Conservation (phyloP, 805 yeast species). For the Zygosaccharomyces bailii region DNA sequence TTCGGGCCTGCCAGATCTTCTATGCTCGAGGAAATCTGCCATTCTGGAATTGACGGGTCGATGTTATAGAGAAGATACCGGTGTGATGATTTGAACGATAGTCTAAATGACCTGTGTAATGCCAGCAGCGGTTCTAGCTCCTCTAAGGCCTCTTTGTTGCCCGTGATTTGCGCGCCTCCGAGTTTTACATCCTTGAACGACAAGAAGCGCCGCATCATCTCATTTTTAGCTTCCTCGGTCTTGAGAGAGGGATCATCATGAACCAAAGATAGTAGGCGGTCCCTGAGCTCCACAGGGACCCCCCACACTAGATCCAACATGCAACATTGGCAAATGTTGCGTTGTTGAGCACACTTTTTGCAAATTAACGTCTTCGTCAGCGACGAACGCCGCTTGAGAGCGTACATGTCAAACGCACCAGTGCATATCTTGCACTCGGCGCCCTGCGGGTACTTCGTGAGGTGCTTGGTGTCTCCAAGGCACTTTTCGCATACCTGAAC, state of each 20-base stretch:
- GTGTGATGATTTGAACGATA: constrained; percentile 33
- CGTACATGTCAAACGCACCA: constrained; percentile 74
- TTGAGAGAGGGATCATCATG: constrained; percentile 41
- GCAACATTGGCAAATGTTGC: constrained; percentile 86
- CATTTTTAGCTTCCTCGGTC: constrained; percentile 46
- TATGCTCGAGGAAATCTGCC: constrained; percentile 51
- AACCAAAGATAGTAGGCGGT: constrained; percentile 73
- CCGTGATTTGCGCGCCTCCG: constrained; percentile 39
- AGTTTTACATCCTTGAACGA: constrained; percentile 48
- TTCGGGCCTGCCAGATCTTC: constrained; percentile 30
- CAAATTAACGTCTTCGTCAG: constrained; percentile 70
- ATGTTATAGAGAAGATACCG: constrained; percentile 77
- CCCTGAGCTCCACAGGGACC: constrained; percentile 74
- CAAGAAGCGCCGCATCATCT: constrained; percentile 52
- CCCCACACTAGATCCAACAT: constrained; percentile 78
- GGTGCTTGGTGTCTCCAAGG: constrained; percentile 48
- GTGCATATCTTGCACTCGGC: constrained; percentile 85
- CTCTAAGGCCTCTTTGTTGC: constrained; percentile 20
- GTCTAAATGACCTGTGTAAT: not conserved
- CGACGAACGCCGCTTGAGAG: constrained; percentile 45
- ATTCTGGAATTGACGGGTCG: constrained; percentile 62
- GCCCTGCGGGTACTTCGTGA: constrained; percentile 68
- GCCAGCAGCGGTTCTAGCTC: constrained; percentile 16
- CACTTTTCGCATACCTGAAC: constrained; percentile 38
- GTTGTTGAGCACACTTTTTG: constrained; percentile 69